Percentiles rank a stretch among this genome's conserved stretches.
These are phyloP conservation scores for Zygotorulaspora florentina DNA, from an alignment of 805 yeast species.

Conservation along the genomic window DNA sequence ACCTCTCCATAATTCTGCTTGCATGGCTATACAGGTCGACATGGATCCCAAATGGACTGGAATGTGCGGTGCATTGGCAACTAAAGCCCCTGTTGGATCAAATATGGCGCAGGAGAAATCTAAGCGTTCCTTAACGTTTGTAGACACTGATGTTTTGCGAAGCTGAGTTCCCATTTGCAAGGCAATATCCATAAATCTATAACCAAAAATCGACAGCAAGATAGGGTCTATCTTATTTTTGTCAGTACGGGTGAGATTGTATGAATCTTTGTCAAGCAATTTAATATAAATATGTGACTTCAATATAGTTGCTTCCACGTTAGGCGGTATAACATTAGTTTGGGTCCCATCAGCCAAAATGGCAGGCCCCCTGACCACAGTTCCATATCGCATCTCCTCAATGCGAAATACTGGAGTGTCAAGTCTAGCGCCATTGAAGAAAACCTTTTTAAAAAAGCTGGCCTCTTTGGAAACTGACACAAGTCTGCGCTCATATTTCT, in stretches of 20 bases:
- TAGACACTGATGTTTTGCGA: constrained; percentile 73
- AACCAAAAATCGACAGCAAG: constrained; percentile 69
- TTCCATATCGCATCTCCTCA: constrained; percentile 50
- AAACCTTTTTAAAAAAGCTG: constrained; percentile 44
- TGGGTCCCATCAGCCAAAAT: constrained; percentile 76
- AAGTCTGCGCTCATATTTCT: constrained; percentile 29
- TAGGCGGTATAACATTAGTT: constrained; percentile 68
- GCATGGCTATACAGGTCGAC: constrained; percentile 74
- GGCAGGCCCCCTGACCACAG: constrained; percentile 61
- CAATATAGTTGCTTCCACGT: constrained; percentile 50
- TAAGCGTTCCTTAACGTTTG: constrained; percentile 76
- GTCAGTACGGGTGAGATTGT: constrained; percentile 12
- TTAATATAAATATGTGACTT: constrained; percentile 54
- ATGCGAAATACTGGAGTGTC: constrained; percentile 54
- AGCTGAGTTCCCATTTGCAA: constrained; percentile 83
- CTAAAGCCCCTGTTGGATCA: constrained; percentile 66
- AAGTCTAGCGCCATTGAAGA: constrained; percentile 48
- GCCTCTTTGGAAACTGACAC: constrained; percentile 28
- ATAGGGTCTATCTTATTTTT: constrained; percentile 56
- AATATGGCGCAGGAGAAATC: constrained; percentile 83
- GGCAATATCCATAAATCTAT: constrained; percentile 84
- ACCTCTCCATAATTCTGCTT: constrained; percentile 61
- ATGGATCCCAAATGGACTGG: constrained; percentile 85
- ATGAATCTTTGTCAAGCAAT: constrained; percentile 17
- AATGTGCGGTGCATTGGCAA: constrained; percentile 83